Base-by-base conservation (phyloP, 768 basidiomycete species). In the Hysterangium stoloniferum region DNA sequence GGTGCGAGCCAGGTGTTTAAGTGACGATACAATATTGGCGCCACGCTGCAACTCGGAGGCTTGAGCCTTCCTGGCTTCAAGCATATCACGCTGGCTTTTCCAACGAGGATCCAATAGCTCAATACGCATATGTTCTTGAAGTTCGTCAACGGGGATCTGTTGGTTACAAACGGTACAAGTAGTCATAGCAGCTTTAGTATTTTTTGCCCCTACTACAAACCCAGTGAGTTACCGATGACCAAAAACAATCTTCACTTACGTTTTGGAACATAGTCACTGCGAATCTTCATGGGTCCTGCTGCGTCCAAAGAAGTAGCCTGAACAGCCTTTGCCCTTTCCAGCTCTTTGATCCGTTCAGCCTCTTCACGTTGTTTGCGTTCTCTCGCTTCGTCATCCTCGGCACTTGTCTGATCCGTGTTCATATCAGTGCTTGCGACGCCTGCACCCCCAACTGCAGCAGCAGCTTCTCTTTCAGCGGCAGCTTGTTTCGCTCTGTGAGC, bases 101-200 rank as follows among this genome's bases (percentile, higher is more conserved):
- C 95, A 99, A 64, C 85, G 82, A 35, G 96, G 96, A 68, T 99
- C 96, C 58, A 99, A 78, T 54, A 97, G 67, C 64, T 99, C 96
- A 62, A 98, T 98, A 59, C 96, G 89, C 81, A 97, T 93, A 66
- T 98, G 96, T 64, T 98, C 94, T 58, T 95, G 81, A 38, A 98
- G 71, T 64, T 98, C 95, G 68, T 96, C 88, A 59, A 94, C 85
- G 24, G 96, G 85, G 32, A 99, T 88, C 66, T 92, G 86, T 65
- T 98, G 94, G n/a, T 87, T 85, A 68, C 94, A 96, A 59, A 97
- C 86, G 15, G 84, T 77, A 70, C 93, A 98, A 25, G 86, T 92
- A 4, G 91, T 86, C 68, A 87, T 82, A 32, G 81, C 76, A 33
- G 78, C 70, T 66, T 82, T 82, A 44, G 69, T 73, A 57, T 77